These are phyloP conservation scores for Setomelanomma holmii DNA, from an alignment of 2,329 filamentous ascomycete genomes.

Conservation along the genomic window DNA sequence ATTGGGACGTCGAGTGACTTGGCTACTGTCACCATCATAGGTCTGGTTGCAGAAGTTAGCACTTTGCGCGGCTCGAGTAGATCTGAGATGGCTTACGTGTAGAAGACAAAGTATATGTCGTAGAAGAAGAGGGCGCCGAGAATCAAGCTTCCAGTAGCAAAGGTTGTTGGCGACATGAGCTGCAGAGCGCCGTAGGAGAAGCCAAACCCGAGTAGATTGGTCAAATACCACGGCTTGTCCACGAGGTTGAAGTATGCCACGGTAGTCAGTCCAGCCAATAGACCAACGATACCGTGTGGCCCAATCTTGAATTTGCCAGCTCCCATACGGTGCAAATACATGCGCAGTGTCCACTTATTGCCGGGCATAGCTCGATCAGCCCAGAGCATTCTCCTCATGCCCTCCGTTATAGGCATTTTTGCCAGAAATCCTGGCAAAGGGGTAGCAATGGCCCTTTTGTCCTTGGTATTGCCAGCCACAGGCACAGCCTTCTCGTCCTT, in stretches of 20 bases:
- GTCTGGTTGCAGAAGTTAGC: constrained; percentile 53
- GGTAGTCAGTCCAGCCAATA: constrained; percentile 62
- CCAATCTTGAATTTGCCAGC: constrained; percentile 61
- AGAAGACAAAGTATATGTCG: constrained; percentile 92
- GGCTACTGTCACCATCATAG: constrained; percentile 86
- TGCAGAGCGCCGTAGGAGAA: constrained; percentile 85
- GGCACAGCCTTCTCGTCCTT: constrained; percentile 42
- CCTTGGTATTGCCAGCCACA: constrained; percentile 36
- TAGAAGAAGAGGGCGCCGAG: constrained; percentile 87
- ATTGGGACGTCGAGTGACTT: constrained; percentile 90
- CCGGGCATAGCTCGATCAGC: constrained; percentile 55
- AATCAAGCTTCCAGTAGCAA: constrained; percentile 79
- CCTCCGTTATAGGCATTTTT: constrained; percentile 53
- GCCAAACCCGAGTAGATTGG: constrained; percentile 85
- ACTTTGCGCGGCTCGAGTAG: background rate
- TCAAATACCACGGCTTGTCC: constrained; percentile 72
- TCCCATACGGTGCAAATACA: constrained; percentile 61
- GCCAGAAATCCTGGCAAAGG: constrained; percentile 62
- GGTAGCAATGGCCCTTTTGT: constrained; percentile 40
- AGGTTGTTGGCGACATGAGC: constrained; percentile 87
- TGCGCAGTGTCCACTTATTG: constrained; percentile 59
- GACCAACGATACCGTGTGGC: constrained; percentile 62
- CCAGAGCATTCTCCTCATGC: constrained; percentile 55
- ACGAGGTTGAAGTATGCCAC: constrained; percentile 71
- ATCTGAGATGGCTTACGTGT: constrained; percentile 64